Percentiles rank a stretch among this genome's conserved stretches.
phyloP scores from a whole-genome alignment of 768 basidiomycete genomes.

The Pleurotus eryngii region DNA sequence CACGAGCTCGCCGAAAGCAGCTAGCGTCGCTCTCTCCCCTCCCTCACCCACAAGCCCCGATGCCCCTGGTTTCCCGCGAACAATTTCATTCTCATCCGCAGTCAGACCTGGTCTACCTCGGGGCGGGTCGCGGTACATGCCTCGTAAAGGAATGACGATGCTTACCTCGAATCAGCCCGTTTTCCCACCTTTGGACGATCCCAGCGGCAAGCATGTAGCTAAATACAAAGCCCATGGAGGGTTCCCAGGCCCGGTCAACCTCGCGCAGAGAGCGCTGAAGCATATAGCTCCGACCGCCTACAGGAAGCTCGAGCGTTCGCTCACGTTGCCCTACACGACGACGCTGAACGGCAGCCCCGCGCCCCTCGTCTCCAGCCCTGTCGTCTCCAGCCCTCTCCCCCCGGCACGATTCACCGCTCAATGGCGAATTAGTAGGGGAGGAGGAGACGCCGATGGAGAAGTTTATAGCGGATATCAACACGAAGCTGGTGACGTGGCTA shows the following conservation, averaged over 20 bases:
- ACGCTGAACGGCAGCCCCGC: conserved; percentile 30
- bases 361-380: too few relatives aligned
- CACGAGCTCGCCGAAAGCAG: conserved; percentile 30
- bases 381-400: too few relatives aligned
- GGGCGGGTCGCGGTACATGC: conserved; percentile 12
- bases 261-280: conserved; percentile 35
- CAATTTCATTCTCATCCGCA: conserved; percentile 10
- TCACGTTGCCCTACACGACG: conserved; percentile 48
- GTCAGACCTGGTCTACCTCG: conserved; percentile 6
- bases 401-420: neutral
- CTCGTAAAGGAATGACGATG: conserved; percentile 31
- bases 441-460: neutral
- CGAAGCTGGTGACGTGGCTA: conserved; percentile 31
- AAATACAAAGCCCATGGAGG: conserved; percentile 44
- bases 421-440: neutral
- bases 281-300: conserved; percentile 41
- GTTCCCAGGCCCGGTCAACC: conserved; percentile 41
- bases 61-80: neutral
- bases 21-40: conserved; percentile 20
- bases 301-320: conserved; percentile 39
- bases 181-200: conserved; percentile 5
- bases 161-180: conserved; percentile 13
- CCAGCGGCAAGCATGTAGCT: neutral
- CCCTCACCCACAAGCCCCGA: neutral
- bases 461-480: neutral